Evolutionary conservation across 345 rosid species (phyloP).

Genomic region (Eucalyptus marginata): DNA sequence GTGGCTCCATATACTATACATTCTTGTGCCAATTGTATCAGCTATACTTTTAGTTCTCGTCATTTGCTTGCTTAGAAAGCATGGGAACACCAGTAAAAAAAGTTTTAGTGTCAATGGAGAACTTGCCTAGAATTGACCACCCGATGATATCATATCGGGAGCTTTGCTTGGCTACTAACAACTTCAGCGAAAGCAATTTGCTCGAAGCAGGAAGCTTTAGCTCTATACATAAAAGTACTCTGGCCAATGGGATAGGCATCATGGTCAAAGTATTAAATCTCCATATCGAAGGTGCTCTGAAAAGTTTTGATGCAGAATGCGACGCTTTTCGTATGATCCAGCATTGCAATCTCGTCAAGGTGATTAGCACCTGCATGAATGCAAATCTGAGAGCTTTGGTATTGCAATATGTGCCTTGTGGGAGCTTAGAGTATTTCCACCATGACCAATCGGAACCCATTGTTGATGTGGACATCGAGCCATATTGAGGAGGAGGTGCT

Average conservation of each 20-base stretch:
- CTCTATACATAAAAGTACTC: not conserved
- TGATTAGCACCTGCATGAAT: not conserved
- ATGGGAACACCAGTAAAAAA: rapidly evolving
- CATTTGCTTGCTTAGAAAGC: not conserved
- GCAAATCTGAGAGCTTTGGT: not conserved
- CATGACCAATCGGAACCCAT: not conserved
- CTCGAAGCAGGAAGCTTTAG: not conserved
- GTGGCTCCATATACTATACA: not conserved
- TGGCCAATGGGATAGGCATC: not conserved
- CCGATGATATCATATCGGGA: not conserved
- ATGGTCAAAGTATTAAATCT: not conserved
- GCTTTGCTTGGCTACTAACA: not conserved
- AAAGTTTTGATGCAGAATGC: not conserved
- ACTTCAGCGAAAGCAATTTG: not conserved
- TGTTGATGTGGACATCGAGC: too few relatives aligned
- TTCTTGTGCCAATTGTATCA: not conserved
- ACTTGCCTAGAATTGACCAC: not conserved
- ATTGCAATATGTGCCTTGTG: not conserved
- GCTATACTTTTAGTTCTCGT: not conserved
- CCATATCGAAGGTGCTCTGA: not conserved
- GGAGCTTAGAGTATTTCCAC: not conserved
- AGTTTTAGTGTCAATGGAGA: not conserved
- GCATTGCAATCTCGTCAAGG: conserved; percentile 1
- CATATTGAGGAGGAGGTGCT: too few relatives aligned
- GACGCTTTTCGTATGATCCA: not conserved